These are phyloP conservation scores for Pythium chondricola DNA, from an alignment of 352 stramenopile species.

Conservation along the genomic window DNA sequence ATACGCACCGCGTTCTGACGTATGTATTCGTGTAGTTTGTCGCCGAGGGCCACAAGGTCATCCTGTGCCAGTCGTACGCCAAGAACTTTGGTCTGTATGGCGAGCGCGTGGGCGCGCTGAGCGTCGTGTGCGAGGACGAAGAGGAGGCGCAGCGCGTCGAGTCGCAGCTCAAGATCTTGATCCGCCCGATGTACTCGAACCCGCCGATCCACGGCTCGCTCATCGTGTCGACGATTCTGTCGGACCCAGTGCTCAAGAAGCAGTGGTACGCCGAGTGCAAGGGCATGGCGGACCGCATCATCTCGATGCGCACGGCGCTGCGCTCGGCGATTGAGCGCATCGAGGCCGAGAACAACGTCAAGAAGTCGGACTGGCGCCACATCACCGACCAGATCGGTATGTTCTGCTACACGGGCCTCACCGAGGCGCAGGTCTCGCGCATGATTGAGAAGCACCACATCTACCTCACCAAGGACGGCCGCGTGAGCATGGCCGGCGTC, in stretches of 20 bases:
- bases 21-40: conserved; percentile 96
- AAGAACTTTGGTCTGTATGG: conserved; percentile 99
- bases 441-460: conserved; percentile 96
- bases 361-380: conserved; percentile 91
- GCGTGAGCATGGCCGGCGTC: conserved; percentile 97
- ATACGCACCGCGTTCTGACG: too few species aligned
- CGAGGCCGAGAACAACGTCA: conserved; percentile 68
- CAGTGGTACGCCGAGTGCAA: conserved; percentile 95
- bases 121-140: conserved; percentile 88
- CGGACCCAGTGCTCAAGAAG: conserved; percentile 86
- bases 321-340: conserved; percentile 76
- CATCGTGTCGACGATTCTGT: conserved; percentile 97
- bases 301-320: conserved; percentile 90
- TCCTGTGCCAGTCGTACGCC: conserved; percentile 97
- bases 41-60: conserved; percentile 95
- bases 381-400: conserved; percentile 99
- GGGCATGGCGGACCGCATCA: conserved; percentile 94
- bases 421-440: conserved; percentile 90
- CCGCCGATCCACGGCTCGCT: conserved; percentile 97
- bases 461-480: conserved; percentile 97
- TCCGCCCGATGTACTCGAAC: conserved; percentile 99
- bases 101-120: conserved; percentile 96
- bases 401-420: conserved; percentile 98
- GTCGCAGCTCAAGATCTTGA: conserved; percentile 98
- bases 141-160: conserved; percentile 95